Conservation (phyloP, 2,329 filamentous ascomycete genomes). For the Fusarium nisikadoi region DNA sequence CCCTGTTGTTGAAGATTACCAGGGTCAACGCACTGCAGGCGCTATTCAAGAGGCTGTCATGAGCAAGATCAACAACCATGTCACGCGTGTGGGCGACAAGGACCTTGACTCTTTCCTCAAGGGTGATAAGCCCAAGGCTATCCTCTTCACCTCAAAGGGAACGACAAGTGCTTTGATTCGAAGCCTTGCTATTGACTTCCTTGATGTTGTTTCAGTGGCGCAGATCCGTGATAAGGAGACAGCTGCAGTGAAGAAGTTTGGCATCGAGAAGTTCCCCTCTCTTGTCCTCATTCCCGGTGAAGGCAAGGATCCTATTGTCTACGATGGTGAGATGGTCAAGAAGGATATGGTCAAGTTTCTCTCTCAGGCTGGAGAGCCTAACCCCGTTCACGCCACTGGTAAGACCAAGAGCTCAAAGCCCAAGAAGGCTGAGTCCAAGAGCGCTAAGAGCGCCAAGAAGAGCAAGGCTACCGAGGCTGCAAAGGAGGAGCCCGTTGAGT, state of each 20-base stretch:
- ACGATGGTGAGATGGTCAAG: constrained; percentile 88
- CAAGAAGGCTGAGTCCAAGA: constrained; percentile 53
- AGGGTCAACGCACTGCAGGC: constrained; percentile 84
- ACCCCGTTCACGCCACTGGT: constrained; percentile 69
- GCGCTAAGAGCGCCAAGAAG: constrained; percentile 50
- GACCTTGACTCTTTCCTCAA: constrained; percentile 80
- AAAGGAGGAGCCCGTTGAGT: constrained; percentile 43
- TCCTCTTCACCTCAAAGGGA: constrained; percentile 94
- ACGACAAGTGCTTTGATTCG: constrained; percentile 84
- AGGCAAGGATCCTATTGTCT: constrained; percentile 74
- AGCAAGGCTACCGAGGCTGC: constrained; percentile 43
- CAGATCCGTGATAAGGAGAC: constrained; percentile 87
- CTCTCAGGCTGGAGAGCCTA: constrained; percentile 79
- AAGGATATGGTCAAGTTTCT: constrained; percentile 84
- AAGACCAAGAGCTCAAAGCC: constrained; percentile 53
- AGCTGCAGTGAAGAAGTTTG: constrained; percentile 76
- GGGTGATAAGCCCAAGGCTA: constrained; percentile 80
- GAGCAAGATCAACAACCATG: constrained; percentile 91
- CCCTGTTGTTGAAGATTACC: constrained; percentile 90
- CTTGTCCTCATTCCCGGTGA: constrained; percentile 82
- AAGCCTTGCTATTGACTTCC: constrained; percentile 89
- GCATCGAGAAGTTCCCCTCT: constrained; percentile 80
- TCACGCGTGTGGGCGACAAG: constrained; percentile 83
- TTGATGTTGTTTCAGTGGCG: constrained; percentile 80
- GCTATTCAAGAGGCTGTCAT: constrained; percentile 87